These are phyloP conservation scores for Hypoxylon sp. DNA, from an alignment of 2,329 filamentous ascomycete species.

Conservation along the genomic window DNA sequence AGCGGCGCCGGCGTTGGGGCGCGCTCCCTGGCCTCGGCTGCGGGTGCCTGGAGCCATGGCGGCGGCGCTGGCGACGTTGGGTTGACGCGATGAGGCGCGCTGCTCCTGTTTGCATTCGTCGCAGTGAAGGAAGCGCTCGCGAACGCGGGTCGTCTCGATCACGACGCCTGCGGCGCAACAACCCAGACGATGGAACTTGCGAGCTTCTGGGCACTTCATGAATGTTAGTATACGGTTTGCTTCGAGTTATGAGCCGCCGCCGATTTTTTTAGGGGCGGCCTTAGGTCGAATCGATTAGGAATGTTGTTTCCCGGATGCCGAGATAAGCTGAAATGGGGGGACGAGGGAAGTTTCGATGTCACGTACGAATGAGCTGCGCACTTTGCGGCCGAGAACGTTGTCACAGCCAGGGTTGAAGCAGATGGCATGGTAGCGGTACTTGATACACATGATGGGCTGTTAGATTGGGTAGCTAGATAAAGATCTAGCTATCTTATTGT, in stretches of 20 bases:
- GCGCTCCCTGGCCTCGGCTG: neutral
- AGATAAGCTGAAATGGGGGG: neutral
- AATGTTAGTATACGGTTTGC: neutral
- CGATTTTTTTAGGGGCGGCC: neutral
- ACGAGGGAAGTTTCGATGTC: neutral
- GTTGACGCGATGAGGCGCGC: neutral
- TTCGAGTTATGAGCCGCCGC: neutral
- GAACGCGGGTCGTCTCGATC: neutral
- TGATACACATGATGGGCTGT: neutral
- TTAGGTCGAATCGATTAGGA: neutral
- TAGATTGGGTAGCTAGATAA: neutral
- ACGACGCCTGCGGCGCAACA: neutral
- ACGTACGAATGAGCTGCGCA: neutral
- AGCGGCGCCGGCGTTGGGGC: too few species aligned
- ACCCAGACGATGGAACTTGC: neutral
- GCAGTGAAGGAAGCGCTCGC: neutral
- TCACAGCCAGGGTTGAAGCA: neutral
- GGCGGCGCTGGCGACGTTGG: neutral
- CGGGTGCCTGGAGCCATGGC: neutral
- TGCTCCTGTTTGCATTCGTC: neutral
- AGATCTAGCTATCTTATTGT: neutral
- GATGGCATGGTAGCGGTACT: neutral
- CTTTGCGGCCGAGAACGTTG: neutral
- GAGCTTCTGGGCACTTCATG: neutral
- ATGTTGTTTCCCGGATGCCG: neutral